Evolutionary conservation across 495 filamentous ascomycete species (phyloP), one percentile per base, ranked within the genome.

Genomic region (Massariosphaeria phaeospora): DNA sequence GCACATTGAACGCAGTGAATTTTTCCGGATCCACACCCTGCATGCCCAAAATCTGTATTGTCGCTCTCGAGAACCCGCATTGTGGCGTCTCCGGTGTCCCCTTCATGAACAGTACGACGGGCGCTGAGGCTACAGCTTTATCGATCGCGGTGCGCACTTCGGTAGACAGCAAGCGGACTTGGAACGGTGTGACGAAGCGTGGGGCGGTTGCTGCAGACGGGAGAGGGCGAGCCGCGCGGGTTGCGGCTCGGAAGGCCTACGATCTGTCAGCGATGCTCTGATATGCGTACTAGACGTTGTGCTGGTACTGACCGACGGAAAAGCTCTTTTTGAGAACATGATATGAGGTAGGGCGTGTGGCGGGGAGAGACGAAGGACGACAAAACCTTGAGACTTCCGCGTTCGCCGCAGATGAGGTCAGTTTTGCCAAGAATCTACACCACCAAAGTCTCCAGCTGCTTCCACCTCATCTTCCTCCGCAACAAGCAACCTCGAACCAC

Each of bases 41-140:
- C 68, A 95, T 67, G 26, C 91, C 88, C 23, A 98, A 76, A 55
- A 98, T 90, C 76, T 96, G 90, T 67, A 98, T 89, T 66, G 82
- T 91, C 21, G 93, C 91, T 64, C 90, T 79, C 45, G 93, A 98
- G 75, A 96, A 98, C 33, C 93, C 93, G 70, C 93, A 98, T 68
- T 98, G 91, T n/a, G 93, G 93, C 20, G 80, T 88, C 70, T 96
- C 93, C 34, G 93, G 93, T 1, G 93, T 96, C 45, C 93, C 91
- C 72, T 97, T 97, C 91, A 97, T 97, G 75, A 97, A 98, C 23
- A 98, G 78, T 13, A 98, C 93, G 0, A 98, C 91, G 3, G 91
- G 91, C 9, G 88, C 84, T 1, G 88, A 86, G 21, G 67, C 72
- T 17, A 97, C 81, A 8, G 90, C 91, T 67, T 89, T 86, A 65